phyloP scores from a whole-genome alignment of 2,329 filamentous ascomycete genomes.

The Aspergillus brunneoviolaceus region DNA sequence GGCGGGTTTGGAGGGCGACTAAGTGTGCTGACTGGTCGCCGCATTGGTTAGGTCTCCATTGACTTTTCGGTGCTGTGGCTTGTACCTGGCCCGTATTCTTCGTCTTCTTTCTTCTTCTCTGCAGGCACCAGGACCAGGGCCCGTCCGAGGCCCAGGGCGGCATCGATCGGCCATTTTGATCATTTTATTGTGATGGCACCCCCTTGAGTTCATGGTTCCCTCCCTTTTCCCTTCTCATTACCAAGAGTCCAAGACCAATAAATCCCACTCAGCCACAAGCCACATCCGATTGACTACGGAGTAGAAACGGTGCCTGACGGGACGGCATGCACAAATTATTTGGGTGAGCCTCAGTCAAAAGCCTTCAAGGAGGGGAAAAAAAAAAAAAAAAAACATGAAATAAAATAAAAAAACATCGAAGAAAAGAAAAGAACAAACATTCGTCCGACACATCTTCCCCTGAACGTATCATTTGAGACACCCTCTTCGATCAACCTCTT shows the following conservation, averaged over 20 bases:
- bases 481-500: not conserved
- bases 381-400: no score
- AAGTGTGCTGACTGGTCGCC: not conserved
- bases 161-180: not conserved
- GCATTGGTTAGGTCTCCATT: not conserved
- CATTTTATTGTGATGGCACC: not conserved
- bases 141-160: not conserved
- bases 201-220: not conserved
- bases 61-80: not conserved
- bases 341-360: not conserved
- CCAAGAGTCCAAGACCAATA: no score
- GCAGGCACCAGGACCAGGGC: not conserved
- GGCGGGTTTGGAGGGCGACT: not conserved
- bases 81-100: not conserved
- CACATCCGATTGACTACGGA: not conserved
- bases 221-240: no score
- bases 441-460: not conserved
- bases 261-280: not conserved
- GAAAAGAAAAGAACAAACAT: conserved; percentile 5
- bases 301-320: conserved; percentile 12
- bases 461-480: not conserved
- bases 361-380: not conserved
- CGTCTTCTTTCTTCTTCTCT: not conserved
- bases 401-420: conserved; percentile 6
- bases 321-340: not conserved